These are phyloP conservation scores for Penicillium atrosanguineum DNA, from an alignment of 495 filamentous ascomycete species.

Conservation along the genomic window DNA sequence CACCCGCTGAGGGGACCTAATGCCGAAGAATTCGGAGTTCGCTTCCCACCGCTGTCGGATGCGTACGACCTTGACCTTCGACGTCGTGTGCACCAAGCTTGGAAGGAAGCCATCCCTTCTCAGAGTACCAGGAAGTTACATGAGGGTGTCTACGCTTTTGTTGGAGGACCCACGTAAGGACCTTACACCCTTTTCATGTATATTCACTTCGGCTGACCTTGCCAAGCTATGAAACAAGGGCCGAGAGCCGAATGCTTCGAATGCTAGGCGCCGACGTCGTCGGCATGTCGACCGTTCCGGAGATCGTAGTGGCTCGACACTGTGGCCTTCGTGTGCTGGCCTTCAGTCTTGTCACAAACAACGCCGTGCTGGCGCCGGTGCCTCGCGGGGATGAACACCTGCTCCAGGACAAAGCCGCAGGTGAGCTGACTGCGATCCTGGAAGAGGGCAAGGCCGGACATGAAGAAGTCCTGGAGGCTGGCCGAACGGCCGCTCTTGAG, in stretches of 20 bases:
- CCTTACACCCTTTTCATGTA: background rate
- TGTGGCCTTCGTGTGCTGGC: constrained; percentile 67
- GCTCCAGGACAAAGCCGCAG: constrained; percentile 37
- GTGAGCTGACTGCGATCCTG: constrained; percentile 55
- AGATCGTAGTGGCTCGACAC: constrained; percentile 72
- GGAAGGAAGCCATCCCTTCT: constrained; percentile 47
- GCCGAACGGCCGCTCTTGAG: constrained; percentile 58
- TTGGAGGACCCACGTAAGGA: constrained; percentile 65
- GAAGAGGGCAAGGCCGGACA: constrained; percentile 68
- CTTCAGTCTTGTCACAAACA: constrained; percentile 76
- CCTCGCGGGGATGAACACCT: constrained; percentile 58
- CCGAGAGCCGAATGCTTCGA: constrained; percentile 72
- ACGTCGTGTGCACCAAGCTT: constrained; percentile 57
- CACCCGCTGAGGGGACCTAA: constrained; percentile 75
- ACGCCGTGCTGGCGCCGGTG: constrained; percentile 60
- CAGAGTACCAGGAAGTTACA: constrained; percentile 52
- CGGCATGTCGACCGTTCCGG: constrained; percentile 78
- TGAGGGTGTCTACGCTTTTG: constrained; percentile 75
- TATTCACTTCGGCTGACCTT: constrained; percentile 6
- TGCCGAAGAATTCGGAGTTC: constrained; percentile 61
- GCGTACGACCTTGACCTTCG: constrained; percentile 73
- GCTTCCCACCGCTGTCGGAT: constrained; percentile 72
- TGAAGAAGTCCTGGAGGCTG: constrained; percentile 68
- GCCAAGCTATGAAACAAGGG: constrained; percentile 68
- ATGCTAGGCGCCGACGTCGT: constrained; percentile 68